These are phyloP conservation scores for Fusarium sp. DNA, from an alignment of 2,329 filamentous ascomycete genomes.

Conservation along the genomic window DNA sequence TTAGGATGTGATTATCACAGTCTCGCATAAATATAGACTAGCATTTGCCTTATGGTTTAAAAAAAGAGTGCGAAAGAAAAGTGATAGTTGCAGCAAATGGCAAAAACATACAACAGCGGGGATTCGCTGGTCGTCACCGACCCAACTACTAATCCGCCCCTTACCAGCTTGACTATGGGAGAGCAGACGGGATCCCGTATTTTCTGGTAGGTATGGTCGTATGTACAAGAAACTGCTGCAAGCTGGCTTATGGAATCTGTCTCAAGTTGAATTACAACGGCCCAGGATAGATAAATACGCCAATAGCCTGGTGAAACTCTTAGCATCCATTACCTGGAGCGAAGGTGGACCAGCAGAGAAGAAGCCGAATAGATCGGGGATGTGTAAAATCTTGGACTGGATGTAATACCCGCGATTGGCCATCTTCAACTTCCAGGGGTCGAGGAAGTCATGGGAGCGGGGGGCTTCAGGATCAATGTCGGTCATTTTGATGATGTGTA, in stretches of 20 bases:
- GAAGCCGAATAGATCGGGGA: slow-evolving; percentile 12
- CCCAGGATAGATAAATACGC: too few species aligned
- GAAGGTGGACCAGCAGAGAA: slow-evolving; percentile 5
- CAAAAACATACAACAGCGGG: background rate
- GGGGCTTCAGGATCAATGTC: background rate
- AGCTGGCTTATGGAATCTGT: fast-evolving
- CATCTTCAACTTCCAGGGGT: background rate
- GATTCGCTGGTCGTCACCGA: background rate
- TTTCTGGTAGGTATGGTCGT: slow-evolving; percentile 3
- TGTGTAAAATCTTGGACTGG: slow-evolving; percentile 2
- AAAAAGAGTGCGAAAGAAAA: background rate
- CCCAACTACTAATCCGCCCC: background rate
- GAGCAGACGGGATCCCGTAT: slow-evolving; percentile 3
- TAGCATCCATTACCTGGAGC: too few species aligned
- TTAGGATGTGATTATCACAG: background rate
- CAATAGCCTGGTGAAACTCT: too few species aligned
- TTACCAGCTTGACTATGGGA: background rate
- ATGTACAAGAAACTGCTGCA: background rate
- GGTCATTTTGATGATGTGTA: background rate
- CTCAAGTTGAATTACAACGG: fast-evolving
- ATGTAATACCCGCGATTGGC: background rate
- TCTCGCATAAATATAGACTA: background rate
- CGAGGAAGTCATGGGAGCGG: background rate
- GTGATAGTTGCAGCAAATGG: fast-evolving
- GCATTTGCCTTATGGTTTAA: background rate